Conservation (phyloP, 306 rosid species). For the Cucurbita ficifolia region DNA sequence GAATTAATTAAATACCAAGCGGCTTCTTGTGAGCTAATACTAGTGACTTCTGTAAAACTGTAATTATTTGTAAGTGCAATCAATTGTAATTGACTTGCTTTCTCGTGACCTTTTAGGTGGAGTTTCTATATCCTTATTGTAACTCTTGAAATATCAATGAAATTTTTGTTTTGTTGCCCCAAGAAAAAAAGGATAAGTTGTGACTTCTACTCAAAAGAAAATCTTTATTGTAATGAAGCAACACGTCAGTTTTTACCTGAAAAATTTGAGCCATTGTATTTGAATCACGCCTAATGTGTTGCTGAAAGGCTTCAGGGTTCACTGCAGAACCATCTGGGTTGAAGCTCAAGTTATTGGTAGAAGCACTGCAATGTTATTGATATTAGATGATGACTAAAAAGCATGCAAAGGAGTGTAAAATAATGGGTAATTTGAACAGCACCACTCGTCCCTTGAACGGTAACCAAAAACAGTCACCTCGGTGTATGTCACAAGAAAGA, state of each 20-base stretch:
- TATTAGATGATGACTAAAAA: neutral
- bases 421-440: neutral
- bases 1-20: neutral
- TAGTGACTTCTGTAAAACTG: neutral
- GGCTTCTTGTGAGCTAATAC: neutral
- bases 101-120: neutral
- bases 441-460: too few species aligned
- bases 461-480: neutral
- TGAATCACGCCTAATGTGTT: slow-evolving; percentile 59
- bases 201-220: neutral
- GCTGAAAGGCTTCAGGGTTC: slow-evolving; percentile 83
- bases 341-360: slow-evolving; percentile 48
- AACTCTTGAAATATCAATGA: neutral
- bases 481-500: neutral
- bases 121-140: neutral
- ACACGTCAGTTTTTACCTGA: slow-evolving; percentile 38
- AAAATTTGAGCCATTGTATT: slow-evolving; percentile 51
- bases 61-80: neutral
- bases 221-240: neutral
- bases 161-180: neutral
- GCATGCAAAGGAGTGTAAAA: neutral
- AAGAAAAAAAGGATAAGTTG: neutral
- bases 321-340: slow-evolving; percentile 85
- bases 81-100: neutral
- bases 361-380: slow-evolving; percentile 34